Base-by-base conservation (phyloP, 352 stramenopile genomes). In the Phytophthora idaei region DNA sequence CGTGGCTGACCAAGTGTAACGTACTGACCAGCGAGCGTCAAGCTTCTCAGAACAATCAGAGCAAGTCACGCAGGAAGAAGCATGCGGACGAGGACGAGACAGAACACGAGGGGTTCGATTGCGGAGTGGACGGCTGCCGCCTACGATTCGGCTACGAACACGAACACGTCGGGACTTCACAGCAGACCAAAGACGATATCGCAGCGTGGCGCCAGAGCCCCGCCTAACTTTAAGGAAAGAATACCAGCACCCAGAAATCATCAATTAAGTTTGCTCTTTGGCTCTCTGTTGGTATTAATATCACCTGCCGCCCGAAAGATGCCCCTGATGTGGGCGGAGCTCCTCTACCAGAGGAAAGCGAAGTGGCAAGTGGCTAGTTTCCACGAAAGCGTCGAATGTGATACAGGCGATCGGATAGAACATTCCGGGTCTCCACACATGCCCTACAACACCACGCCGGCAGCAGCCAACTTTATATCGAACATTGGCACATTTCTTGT, bases 131-230 rank as follows among this genome's bases (percentile, higher is more conserved):
- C 3, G 56, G 67, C 64, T 92, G 83, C 45, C 83, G 83, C 47
- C 81, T 92, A 31, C 81, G 83, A 15, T 92, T 78, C 56, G 65
- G 71, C 46, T 92, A 86, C 62, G 71, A 89, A 48, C 83, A 92
- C 57, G 83, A 92, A 50, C 83, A 92, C 61, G 81, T 92, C 14
- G 83, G 81, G 3, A 69, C 83, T 9, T 88, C 83, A 10, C 69
- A 89, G 44, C 70, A 84, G 29, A 67, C 77, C 37, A 90, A 89
- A 68, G 55, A 74, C 14, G 80, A 89, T 57, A 81, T 90, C 39
- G 83, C 83, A 3, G 60, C 79, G 29, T 92, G 83, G 83, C 81
- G 83, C 31, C 67, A 80, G 46, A 64, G 37, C 21, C 11, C 34
- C 29, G 25, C 55, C 57, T 65, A 48, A 65, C 14, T 50, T 64